Evolutionary conservation across 306 rosid species (phyloP).

Genomic region (Vigna unguiculata): DNA sequence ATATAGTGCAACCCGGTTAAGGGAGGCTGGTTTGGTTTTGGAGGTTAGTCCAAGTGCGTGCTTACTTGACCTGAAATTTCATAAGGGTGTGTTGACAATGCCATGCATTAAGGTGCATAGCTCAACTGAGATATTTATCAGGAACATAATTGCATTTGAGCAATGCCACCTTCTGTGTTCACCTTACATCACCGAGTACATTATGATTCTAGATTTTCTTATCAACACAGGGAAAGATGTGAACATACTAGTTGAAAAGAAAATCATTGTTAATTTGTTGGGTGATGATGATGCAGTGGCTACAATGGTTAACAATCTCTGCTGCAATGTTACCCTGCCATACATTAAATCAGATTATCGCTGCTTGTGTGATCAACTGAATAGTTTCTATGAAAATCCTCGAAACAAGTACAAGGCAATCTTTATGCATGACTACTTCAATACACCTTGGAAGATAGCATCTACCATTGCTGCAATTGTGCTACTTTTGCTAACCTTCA

Average conservation of each 20-base stretch:
- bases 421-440: too few species aligned
- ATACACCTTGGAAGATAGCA: too few species aligned
- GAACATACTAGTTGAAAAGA: constrained; percentile 15
- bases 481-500: too few species aligned
- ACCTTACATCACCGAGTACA: constrained; percentile 36
- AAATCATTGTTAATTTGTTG: constrained; percentile 20
- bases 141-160: constrained; percentile 54
- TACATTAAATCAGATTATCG: neutral
- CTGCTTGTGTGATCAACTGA: neutral
- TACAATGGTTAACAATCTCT: constrained; percentile 29
- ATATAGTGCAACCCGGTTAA: constrained; percentile 15
- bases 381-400: constrained; percentile 9
- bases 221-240: constrained; percentile 13
- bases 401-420: too few species aligned
- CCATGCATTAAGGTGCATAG: constrained; percentile 34
- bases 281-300: constrained; percentile 40
- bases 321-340: neutral
- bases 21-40: constrained; percentile 47
- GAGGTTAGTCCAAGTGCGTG: constrained; percentile 23
- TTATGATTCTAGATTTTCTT: constrained; percentile 38
- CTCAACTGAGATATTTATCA: constrained; percentile 28
- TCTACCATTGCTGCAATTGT: too few species aligned
- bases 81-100: constrained; percentile 41
- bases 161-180: constrained; percentile 33
- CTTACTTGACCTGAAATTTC: constrained; percentile 45